A percentile compares a stretch with the other conserved stretches of the same genome.
phyloP scores from a whole-genome alignment of 1,284 basidiomycete genomes.

The Boletus austroedulis region DNA sequence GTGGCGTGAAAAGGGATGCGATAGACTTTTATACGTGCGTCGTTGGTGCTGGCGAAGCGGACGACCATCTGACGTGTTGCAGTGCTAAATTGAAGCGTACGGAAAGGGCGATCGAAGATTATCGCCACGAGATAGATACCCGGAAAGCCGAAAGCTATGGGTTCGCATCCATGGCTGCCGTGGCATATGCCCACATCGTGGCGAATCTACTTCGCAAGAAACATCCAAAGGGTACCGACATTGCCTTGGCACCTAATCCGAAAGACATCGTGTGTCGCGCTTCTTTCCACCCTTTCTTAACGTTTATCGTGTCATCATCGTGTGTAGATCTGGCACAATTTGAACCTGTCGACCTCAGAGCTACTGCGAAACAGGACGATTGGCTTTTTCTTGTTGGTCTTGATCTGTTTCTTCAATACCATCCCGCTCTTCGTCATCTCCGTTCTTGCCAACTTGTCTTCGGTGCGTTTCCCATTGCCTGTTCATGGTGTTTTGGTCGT shows the following conservation, averaged over 20 bases:
- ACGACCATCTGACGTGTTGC: constrained; percentile 6
- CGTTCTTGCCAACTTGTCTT: constrained; percentile 74
- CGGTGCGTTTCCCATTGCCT: constrained; percentile 46
- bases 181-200: constrained; percentile 86
- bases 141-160: constrained; percentile 87
- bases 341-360: constrained; percentile 70
- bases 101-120: constrained; percentile 77
- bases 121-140: constrained; percentile 69
- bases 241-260: constrained; percentile 78
- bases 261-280: constrained; percentile 69
- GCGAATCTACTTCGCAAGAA: constrained; percentile 68
- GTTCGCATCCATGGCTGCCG: constrained; percentile 90
- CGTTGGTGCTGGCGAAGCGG: constrained; percentile 8
- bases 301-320: background rate
- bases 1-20: constrained; percentile 68
- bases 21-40: constrained; percentile 68
- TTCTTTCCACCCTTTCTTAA: background rate
- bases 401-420: constrained; percentile 91
- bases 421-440: constrained; percentile 81
- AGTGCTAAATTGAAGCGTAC: constrained; percentile 73
- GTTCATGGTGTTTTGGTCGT: background rate
- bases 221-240: constrained; percentile 67
- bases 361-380: constrained; percentile 63
- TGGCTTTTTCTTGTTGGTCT: constrained; percentile 72
- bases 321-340: constrained; percentile 79